Evolutionary conservation across 2,329 filamentous ascomycete species (phyloP).

Genomic region (Diaporthe velutina): DNA sequence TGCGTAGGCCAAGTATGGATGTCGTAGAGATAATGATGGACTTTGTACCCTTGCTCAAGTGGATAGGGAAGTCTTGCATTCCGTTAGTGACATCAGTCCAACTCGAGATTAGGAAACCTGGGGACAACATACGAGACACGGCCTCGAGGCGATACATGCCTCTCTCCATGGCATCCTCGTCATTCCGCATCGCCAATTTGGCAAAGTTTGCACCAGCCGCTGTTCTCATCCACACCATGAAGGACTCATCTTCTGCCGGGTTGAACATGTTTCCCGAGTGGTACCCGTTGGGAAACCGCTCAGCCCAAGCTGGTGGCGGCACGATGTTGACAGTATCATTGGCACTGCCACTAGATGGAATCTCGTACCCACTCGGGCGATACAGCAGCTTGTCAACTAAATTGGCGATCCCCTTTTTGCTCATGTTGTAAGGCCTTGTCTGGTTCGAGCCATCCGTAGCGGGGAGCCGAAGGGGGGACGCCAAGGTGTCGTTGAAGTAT

Average conservation of each 20-base stretch:
- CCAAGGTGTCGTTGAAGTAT: neutral
- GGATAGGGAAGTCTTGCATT: neutral
- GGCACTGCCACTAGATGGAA: neutral
- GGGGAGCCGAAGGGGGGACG: neutral
- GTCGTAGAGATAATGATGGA: neutral
- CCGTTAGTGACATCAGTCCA: neutral
- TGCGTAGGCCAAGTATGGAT: neutral
- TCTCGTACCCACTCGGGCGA: neutral
- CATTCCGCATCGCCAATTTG: neutral
- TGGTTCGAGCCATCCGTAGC: neutral
- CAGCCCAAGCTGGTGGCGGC: neutral
- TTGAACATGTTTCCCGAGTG: constrained; percentile 4
- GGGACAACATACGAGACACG: neutral
- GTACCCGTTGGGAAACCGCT: neutral
- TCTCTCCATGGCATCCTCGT: neutral
- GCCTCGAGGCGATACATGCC: neutral
- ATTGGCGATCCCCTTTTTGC: neutral
- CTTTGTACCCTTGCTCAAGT: constrained; percentile 50
- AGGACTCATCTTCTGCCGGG: constrained; percentile 1
- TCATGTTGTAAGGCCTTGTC: neutral
- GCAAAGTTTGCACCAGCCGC: neutral
- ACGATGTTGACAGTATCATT: neutral
- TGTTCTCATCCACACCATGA: constrained; percentile 4
- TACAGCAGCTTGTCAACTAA: neutral
- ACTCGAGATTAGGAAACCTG: neutral